Evolutionary conservation across 2,329 filamentous ascomycete genomes (phyloP).

Genomic region (Lomentospora prolificans): DNA sequence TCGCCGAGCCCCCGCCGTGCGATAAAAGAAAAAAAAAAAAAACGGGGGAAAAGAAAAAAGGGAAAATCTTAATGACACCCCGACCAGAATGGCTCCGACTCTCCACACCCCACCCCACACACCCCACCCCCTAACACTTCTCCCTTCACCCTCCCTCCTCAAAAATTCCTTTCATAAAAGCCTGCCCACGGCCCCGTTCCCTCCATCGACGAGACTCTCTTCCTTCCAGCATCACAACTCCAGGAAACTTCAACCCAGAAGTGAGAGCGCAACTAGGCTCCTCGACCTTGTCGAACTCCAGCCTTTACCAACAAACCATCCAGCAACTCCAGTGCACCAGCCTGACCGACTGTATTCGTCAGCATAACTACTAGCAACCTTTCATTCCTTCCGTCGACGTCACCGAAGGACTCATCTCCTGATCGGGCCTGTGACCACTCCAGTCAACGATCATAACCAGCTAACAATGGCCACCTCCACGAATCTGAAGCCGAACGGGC

Average conservation of each 20-base stretch:
- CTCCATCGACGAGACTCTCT: background rate
- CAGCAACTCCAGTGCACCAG: background rate
- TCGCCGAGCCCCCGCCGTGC: conserved; percentile 6
- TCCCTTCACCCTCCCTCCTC: background rate
- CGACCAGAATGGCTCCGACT: background rate
- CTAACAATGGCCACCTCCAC: conserved; percentile 9
- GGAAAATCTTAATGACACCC: background rate
- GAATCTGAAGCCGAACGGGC: conserved; percentile 53
- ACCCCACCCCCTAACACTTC: conserved; percentile 1
- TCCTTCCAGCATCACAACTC: background rate
- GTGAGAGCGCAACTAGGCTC: background rate
- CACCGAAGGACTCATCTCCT: background rate
- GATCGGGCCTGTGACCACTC: background rate
- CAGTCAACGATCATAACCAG: background rate
- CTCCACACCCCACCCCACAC: conserved; percentile 5
- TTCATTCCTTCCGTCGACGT: background rate
- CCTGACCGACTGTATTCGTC: background rate
- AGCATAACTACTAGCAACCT: background rate
- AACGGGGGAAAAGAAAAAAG: background rate
- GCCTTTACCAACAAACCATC: background rate
- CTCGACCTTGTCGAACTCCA: background rate
- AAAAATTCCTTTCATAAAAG: conserved; percentile 4
- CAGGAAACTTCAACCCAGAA: background rate
- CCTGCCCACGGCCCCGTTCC: background rate
- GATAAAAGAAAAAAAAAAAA: background rate